Conservation (phyloP, 176 grass and related monocot genomes). For the Thinopyrum elongatum region DNA sequence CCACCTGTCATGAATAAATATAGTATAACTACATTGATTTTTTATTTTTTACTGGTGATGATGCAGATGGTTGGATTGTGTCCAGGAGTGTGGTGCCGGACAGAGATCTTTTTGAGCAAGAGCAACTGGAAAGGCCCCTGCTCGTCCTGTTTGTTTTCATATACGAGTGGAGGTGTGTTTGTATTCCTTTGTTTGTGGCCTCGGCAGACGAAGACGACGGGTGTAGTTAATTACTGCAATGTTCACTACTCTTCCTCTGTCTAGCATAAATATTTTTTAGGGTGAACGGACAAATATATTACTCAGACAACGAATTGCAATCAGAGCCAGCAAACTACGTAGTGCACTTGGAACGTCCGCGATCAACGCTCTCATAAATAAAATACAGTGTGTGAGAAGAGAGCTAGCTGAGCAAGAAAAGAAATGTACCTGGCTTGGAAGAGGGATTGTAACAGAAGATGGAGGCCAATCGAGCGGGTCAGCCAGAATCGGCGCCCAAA, state of each 20-base stretch:
- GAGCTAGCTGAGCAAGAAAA: not conserved
- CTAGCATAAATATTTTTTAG: too few species aligned
- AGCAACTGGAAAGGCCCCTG: not conserved
- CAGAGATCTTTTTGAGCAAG: not conserved
- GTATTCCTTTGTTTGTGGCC: not conserved
- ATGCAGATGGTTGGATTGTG: not conserved
- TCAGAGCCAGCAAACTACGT: too few species aligned
- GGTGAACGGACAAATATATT: too few species aligned
- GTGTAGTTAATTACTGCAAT: too few species aligned
- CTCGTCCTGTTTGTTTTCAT: too few species aligned
- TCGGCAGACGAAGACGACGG: too few species aligned
- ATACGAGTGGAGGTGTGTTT: too few species aligned
- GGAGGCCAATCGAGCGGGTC: not conserved
- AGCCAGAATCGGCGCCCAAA: not conserved
- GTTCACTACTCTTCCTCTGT: too few species aligned
- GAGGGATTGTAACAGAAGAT: not conserved
- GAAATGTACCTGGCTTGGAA: not conserved
- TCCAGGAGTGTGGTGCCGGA: not conserved
- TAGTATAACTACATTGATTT: not conserved
- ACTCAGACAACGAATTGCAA: too few species aligned
- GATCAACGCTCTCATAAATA: too few species aligned
- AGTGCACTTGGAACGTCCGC: too few species aligned
- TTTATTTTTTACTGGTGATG: not conserved
- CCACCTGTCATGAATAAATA: not conserved
- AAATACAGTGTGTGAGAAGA: not conserved